Percentiles rank a stretch among this genome's conserved stretches.
These are phyloP conservation scores for Cryptomeria japonica DNA, from an alignment of 75 land plant species.

Conservation along the genomic window DNA sequence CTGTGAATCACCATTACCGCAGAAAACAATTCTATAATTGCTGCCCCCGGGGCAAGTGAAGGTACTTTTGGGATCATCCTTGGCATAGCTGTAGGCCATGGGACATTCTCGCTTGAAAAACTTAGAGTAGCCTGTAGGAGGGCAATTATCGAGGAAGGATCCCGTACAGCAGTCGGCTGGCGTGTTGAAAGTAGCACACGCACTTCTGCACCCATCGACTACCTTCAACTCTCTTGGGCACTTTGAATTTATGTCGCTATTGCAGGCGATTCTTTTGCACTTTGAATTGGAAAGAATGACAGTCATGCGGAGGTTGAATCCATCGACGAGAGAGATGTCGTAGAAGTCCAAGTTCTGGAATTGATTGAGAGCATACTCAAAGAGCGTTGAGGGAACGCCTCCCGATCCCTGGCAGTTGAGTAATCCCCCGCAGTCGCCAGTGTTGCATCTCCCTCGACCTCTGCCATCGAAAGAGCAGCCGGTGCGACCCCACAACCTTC, in stretches of 20 bases:
- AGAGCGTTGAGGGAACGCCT: slow-evolving; percentile 26
- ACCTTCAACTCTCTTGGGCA: background rate
- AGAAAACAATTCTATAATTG: background rate
- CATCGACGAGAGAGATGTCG: slow-evolving; percentile 22
- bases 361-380: slow-evolving; percentile 10
- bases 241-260: background rate
- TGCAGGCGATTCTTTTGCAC: slow-evolving; percentile 9
- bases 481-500: slow-evolving; percentile 46
- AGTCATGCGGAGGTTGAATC: slow-evolving; percentile 15
- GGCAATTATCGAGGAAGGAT: slow-evolving; percentile 19
- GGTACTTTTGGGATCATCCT: background rate
- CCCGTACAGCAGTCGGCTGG: slow-evolving; percentile 36
- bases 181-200: slow-evolving; percentile 23
- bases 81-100: slow-evolving; percentile 31
- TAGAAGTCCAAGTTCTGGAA: slow-evolving; percentile 11
- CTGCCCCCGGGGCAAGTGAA: background rate
- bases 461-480: slow-evolving; percentile 39
- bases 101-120: slow-evolving; percentile 41
- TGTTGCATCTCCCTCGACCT: slow-evolving; percentile 25
- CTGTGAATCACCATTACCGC: background rate
- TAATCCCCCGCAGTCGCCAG: slow-evolving; percentile 40
- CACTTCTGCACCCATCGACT: slow-evolving; percentile 23
- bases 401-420: slow-evolving; percentile 35
- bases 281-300: background rate
- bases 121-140: slow-evolving; percentile 19